Conservation (phyloP, 2,329 filamentous ascomycete genomes). For the Ceratocystis harringtonii region DNA sequence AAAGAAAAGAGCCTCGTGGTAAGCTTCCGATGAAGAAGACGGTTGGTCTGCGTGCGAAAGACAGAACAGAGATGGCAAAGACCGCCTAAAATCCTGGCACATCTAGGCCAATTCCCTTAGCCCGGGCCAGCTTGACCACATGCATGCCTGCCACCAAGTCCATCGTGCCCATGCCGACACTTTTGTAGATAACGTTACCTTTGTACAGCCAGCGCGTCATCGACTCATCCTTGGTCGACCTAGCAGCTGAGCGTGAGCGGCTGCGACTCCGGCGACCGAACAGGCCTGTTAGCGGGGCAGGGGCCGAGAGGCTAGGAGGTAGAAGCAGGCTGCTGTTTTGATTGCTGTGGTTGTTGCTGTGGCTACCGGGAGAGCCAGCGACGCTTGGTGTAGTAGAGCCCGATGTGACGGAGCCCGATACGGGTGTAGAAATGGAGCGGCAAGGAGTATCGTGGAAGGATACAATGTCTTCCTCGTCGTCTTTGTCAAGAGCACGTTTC, state of each 20-base stretch:
- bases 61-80: background rate
- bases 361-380: too few species aligned
- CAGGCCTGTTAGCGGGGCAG: background rate
- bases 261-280: constrained; percentile 18
- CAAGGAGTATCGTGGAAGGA: constrained; percentile 7
- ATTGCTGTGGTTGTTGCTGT: background rate
- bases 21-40: background rate
- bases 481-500: background rate
- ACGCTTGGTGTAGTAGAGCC: background rate
- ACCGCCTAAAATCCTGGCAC: constrained; percentile 35
- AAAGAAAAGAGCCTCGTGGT: background rate
- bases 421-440: background rate
- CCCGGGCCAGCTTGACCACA: constrained; percentile 39
- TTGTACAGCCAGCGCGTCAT: constrained; percentile 41
- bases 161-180: constrained; percentile 51
- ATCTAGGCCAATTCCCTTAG: constrained; percentile 38
- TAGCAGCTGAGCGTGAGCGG: constrained; percentile 17
- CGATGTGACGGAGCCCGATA: background rate
- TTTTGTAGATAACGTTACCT: constrained; percentile 55
- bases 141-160: constrained; percentile 48
- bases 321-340: background rate
- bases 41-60: background rate
- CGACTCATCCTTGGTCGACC: constrained; percentile 34
- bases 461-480: constrained; percentile 2
- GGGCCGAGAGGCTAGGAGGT: background rate